Conservation (phyloP, 805 yeast species). For the Wickerhamomyces mucosus region DNA sequence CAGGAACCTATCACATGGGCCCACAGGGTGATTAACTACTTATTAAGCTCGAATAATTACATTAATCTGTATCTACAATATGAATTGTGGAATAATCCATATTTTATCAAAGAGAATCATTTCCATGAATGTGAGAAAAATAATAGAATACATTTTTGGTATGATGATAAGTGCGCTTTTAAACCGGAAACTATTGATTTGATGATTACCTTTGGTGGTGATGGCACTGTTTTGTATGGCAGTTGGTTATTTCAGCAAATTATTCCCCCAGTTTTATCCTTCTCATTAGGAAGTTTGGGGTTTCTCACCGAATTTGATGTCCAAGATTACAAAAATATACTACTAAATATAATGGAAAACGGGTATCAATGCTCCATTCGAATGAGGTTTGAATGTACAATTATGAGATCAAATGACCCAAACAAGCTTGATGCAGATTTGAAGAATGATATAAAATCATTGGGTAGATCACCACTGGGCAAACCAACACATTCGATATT, state of each 20-base stretch:
- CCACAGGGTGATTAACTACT: constrained; percentile 11
- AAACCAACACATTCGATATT: constrained; percentile 21
- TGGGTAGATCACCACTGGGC: constrained; percentile 14
- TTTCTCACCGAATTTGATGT: constrained; percentile 49
- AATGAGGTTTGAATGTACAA: constrained; percentile 42
- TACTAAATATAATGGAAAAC: constrained; percentile 27
- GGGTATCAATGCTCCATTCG: constrained; percentile 40
- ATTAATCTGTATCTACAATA: constrained; percentile 16
- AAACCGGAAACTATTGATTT: constrained; percentile 38
- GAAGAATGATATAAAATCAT: constrained; percentile 16
- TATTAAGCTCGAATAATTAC: constrained; percentile 12
- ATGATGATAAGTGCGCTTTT: constrained; percentile 15
- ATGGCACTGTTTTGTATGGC: constrained; percentile 60
- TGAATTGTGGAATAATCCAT: constrained; percentile 5
- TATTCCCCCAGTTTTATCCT: constrained; percentile 60
- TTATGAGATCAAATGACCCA: constrained; percentile 24
- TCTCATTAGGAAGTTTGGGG: constrained; percentile 59
- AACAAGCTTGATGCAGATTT: constrained; percentile 9
- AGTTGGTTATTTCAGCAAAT: constrained; percentile 47
- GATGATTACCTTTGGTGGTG: constrained; percentile 61
- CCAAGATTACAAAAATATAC: constrained; percentile 24
- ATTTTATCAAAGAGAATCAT: constrained; percentile 6
- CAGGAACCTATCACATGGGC: constrained; percentile 23
- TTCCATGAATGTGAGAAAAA: constrained; percentile 3
- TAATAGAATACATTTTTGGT: constrained; percentile 16